Base-by-base conservation (phyloP, 176 grass and related monocot genomes). In the Hsuehochloa calcarea region DNA sequence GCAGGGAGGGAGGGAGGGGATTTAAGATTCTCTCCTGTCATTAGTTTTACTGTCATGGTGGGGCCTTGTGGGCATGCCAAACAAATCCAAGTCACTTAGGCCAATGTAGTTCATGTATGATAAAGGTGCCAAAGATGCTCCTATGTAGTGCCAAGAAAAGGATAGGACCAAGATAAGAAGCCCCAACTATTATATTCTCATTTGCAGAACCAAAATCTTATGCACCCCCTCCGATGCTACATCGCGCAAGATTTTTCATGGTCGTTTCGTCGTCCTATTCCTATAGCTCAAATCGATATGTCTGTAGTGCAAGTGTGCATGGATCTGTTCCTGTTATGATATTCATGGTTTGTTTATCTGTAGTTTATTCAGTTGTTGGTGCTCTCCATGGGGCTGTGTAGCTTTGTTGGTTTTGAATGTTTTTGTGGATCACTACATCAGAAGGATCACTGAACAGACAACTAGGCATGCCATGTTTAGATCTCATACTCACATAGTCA, bases 11-110 rank as follows among this genome's bases (percentile, higher is more conserved):
- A 37, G 70, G 78, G 52, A 78, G 82, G 55, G 62, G 78, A 82
- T 93, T 87, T 93, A 93, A 93, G 91, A 93, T 93, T 85, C 82
- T 93, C 78, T 29, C 78, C 37, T 82, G 80, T 82, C 91, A 93
- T 87, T 77, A 79, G 82, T 84, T 90, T 79, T 90, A 69, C 85
- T 87, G 85, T 90, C 80, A 87, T 37, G 82, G 85, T 93, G 79
- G 82, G 10, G 34, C 74, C 49, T 61, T 46, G 61, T 63, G 84
- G 51, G 60, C 72, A 73, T 89, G 84, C 77, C 81, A 88, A 91
- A 84, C 85, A 92, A 94, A 92, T 88, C 90, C 85, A 85, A 68
- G 85, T 82, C 80, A 67, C 76, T 84, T 82, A 19, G 78, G 72
- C 87, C 87, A 92, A 85, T 92, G 52, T 78, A 90, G 90, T 82